Evolutionary conservation across 495 filamentous ascomycete species (phyloP), one percentile per base, ranked within the genome.

Genomic region (Neurospora discreta): DNA sequence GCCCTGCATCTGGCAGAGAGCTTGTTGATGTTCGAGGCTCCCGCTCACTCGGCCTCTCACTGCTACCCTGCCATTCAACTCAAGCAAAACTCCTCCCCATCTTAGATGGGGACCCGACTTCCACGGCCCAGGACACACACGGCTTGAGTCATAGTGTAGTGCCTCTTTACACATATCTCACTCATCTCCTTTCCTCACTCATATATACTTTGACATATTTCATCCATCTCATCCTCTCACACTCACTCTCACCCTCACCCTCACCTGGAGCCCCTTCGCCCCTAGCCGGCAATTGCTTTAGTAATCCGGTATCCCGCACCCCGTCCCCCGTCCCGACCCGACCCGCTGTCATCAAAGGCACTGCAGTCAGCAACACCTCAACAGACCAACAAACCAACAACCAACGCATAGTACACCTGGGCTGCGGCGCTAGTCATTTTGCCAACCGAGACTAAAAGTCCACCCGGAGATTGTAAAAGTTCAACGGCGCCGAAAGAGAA

Each of bases 1-100:
- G 76, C 73, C 71, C 72, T 39, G 39, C 73, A 67, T 74, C 68
- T 26, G 13, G 4, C 20, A 26, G 26, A 58, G 46, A 58, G 15
- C 52, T 60, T 60, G 52, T 60, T 60, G 23, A 60, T 15, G 52
- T 65, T 65, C 52, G 52, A 65, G 52, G 52, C 52, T 65, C 30
- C 52, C 52, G 52, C 52, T 18, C 26, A 65, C 52, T 60, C 26
- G 4, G 33, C 26, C 52, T 16, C 13, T 52, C 44, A 52, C 9
- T 13, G 44, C 44, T 5, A 13, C 23, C 23, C 44, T 52, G 20
- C 20, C n/a, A 52, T 20, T 60, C 26, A 60, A 60, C 26, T 60
- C 23, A 23, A 3, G 9, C 9, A 52, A 52, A 18, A 52, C 3
- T 26, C 5, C 11, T 30, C 23, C 23, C 23, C 6, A 52, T 52